A percentile compares a stretch with the other conserved stretches of the same genome.
phyloP scores from a whole-genome alignment of 208 protist species.

The Leishmania major region DNA sequence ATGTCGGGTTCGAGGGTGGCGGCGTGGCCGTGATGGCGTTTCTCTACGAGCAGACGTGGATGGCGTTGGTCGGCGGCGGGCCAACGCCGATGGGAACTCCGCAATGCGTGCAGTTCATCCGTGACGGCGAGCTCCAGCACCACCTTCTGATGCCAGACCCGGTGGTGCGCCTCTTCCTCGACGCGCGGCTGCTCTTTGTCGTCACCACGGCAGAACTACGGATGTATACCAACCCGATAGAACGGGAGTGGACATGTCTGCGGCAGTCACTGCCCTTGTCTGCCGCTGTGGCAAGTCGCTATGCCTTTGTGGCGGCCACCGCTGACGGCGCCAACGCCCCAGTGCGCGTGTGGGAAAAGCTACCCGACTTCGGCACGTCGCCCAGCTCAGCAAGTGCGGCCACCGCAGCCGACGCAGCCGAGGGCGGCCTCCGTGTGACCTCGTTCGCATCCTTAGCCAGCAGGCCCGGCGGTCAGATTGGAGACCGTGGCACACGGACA shows the following conservation, averaged over 20 bases:
- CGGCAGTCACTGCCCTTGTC: conserved; percentile 15
- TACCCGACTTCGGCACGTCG: background rate
- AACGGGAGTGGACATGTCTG: conserved; percentile 28
- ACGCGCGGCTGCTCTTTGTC: conserved; percentile 41
- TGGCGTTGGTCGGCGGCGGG: conserved; percentile 68
- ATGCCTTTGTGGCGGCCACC: background rate
- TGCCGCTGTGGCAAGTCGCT: conserved; percentile 9
- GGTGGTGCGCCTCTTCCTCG: conserved; percentile 35
- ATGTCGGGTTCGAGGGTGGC: conserved; percentile 35
- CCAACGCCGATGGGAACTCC: conserved; percentile 47
- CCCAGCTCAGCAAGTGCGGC: background rate
- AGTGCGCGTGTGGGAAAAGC: conserved; percentile 4
- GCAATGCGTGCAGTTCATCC: conserved; percentile 32
- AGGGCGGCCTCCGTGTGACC: background rate
- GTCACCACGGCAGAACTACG: conserved; percentile 36
- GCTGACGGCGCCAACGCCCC: background rate
- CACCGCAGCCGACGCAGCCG: conserved; percentile 1
- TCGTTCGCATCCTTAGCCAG: background rate
- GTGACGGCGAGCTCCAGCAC: conserved; percentile 19
- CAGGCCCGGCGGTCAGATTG: background rate
- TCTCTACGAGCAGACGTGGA: conserved; percentile 56
- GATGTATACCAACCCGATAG: conserved; percentile 49
- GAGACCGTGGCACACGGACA: background rate
- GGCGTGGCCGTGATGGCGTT: conserved; percentile 69
- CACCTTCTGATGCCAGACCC: conserved; percentile 17